These are phyloP conservation scores for Populus ilicifolia DNA, from an alignment of 345 rosid genomes.

Conservation along the genomic window DNA sequence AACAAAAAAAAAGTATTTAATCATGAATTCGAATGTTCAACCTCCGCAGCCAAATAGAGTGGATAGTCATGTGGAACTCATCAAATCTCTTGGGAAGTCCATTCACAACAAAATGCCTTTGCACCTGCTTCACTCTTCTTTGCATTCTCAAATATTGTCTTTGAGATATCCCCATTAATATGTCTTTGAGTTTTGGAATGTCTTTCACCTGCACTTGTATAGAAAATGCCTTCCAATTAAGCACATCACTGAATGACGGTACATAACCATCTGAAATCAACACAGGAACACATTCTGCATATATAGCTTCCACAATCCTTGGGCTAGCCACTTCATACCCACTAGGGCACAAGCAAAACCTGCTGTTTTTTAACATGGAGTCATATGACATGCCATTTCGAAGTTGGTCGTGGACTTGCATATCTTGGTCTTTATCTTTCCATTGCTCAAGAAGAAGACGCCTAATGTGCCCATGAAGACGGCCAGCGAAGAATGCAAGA, in stretches of 20 bases:
- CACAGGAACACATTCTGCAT: conserved; percentile 60
- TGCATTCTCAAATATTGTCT: conserved; percentile 35
- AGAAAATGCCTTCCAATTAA: conserved; percentile 57
- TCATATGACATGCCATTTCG: conserved; percentile 40
- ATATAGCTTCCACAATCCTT: conserved; percentile 59
- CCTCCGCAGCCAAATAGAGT: conserved; percentile 43
- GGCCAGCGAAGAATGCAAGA: conserved; percentile 71
- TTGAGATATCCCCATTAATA: conserved; percentile 27
- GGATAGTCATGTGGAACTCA: conserved; percentile 37
- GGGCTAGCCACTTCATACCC: conserved; percentile 57
- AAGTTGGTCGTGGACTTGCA: conserved; percentile 47
- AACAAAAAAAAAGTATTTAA: too few species aligned
- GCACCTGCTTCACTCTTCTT: conserved; percentile 37
- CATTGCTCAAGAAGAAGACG: conserved; percentile 48
- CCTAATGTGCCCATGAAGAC: conserved; percentile 64
- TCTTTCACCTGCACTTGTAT: conserved; percentile 40
- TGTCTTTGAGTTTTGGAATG: conserved; percentile 43
- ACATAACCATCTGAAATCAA: conserved; percentile 52
- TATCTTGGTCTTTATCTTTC: conserved; percentile 54
- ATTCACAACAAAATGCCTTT: conserved; percentile 39
- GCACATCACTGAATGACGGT: conserved; percentile 56
- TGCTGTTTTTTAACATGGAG: conserved; percentile 51
- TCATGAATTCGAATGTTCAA: conserved; percentile 27
- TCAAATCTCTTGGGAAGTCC: conserved; percentile 34
- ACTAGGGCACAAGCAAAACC: conserved; percentile 61